Conservation (phyloP, 495 filamentous ascomycete species). For the Trypethelium eluteriae region DNA sequence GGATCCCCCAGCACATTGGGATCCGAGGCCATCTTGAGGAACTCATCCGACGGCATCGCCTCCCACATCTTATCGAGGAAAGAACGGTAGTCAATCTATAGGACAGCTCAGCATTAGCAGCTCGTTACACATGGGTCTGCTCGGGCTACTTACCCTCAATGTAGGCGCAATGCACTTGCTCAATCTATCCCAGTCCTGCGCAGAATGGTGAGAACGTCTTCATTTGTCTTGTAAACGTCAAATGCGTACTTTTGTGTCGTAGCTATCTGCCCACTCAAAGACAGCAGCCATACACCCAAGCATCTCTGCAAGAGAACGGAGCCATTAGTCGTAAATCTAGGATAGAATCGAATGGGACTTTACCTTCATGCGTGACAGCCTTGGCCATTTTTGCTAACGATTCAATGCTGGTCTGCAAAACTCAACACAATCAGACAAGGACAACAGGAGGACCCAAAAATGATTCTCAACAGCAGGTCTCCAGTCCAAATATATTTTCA, state of each 20-base stretch:
- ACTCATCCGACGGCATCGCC: slow-evolving; percentile 64
- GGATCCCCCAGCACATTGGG: slow-evolving; percentile 65
- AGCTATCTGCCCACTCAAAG: slow-evolving; percentile 78
- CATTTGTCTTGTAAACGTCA: background rate
- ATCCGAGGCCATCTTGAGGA: slow-evolving; percentile 60
- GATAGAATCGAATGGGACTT: background rate
- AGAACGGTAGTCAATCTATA: slow-evolving; percentile 66
- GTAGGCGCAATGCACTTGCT: slow-evolving; percentile 64
- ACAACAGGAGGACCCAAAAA: background rate
- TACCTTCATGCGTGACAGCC: slow-evolving; percentile 1
- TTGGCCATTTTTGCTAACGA: slow-evolving; percentile 1
- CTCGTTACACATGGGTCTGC: background rate
- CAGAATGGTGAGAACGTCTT: background rate
- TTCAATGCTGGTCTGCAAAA: background rate
- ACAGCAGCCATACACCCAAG: slow-evolving; percentile 40
- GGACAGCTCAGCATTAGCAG: background rate
- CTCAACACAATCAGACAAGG: background rate
- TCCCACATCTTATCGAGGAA: slow-evolving; percentile 67
- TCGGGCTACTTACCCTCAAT: background rate
- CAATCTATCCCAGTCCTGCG: slow-evolving; percentile 60
- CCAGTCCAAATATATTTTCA: background rate
- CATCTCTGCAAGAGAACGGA: slow-evolving; percentile 24
- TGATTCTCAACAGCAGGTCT: background rate
- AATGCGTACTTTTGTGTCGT: slow-evolving; percentile 53
- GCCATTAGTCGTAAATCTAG: background rate